These are phyloP conservation scores for Purpureocillium takamizusanense DNA, from an alignment of 2,329 filamentous ascomycete species.

Conservation along the genomic window DNA sequence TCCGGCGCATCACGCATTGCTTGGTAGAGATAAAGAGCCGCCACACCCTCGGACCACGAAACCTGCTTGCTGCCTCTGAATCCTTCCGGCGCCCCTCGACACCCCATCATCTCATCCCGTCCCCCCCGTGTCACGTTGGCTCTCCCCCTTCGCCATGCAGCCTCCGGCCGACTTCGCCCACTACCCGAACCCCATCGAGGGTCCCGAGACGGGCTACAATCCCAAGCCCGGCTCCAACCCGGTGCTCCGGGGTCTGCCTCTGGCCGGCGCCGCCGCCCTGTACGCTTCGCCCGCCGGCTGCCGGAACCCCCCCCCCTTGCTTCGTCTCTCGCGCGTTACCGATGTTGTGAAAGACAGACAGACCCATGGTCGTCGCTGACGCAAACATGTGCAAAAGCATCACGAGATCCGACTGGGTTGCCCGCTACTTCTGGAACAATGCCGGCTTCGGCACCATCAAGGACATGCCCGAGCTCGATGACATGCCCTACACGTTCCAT, in stretches of 20 bases:
- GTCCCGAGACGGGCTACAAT: constrained; percentile 25
- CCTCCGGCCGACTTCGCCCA: constrained; percentile 26
- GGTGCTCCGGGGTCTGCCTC: constrained; percentile 53
- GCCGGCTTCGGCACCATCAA: constrained; percentile 44
- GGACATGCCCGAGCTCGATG: constrained; percentile 35
- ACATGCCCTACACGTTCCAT: constrained; percentile 28
- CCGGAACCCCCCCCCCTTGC: too few relatives aligned
- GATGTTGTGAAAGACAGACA: neutral
- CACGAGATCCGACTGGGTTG: constrained; percentile 49
- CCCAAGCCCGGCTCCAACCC: constrained; percentile 52
- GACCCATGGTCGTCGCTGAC: neutral
- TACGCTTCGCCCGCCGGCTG: constrained; percentile 22
- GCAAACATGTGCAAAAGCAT: constrained; percentile 43
- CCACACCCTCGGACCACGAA: too few relatives aligned
- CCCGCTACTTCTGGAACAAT: constrained; percentile 61
- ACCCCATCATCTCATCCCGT: too few relatives aligned
- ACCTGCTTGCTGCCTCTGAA: too few relatives aligned
- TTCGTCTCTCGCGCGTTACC: neutral
- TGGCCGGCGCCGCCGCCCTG: constrained; percentile 26
- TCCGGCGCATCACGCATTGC: too few relatives aligned
- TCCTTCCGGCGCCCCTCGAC: too few relatives aligned
- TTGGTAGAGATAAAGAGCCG: too few relatives aligned
- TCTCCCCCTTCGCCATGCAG: constrained; percentile 18
- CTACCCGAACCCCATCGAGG: constrained; percentile 29
- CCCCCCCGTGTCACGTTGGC: too few relatives aligned